A percentile compares a stretch with the other conserved stretches of the same genome.
These are phyloP conservation scores for Penicillium sp. DNA, from an alignment of 2,329 filamentous ascomycete species.

Conservation along the genomic window DNA sequence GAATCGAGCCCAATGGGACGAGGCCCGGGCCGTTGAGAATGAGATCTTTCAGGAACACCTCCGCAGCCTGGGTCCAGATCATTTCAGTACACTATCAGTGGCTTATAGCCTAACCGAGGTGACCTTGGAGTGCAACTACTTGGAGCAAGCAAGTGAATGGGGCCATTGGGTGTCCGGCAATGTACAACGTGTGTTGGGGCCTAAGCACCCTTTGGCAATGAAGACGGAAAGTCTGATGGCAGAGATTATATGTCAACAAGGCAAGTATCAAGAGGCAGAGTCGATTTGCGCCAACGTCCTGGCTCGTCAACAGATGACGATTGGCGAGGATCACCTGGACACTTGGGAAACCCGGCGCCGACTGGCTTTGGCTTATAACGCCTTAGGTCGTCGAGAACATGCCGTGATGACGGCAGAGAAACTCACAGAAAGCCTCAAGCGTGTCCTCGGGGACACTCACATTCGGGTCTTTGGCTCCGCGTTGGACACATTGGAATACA, in stretches of 20 bases:
- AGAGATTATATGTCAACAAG: conserved; percentile 27
- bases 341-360: conserved; percentile 31
- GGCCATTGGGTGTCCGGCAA: conserved; percentile 31
- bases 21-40: conserved; percentile 29
- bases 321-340: conserved; percentile 32
- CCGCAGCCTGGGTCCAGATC: conserved; percentile 28
- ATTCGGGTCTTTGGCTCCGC: conserved; percentile 22
- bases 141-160: conserved; percentile 31
- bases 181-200: conserved; percentile 26
- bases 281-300: conserved; percentile 32
- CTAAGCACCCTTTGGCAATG: conserved; percentile 28
- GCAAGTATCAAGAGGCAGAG: conserved; percentile 29
- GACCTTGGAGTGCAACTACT: conserved; percentile 24
- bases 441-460: conserved; percentile 29
- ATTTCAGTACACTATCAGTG: conserved; percentile 27
- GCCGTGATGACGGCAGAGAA: conserved; percentile 24
- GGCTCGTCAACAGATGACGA: conserved; percentile 32
- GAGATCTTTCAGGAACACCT: conserved; percentile 32
- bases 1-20: conserved; percentile 29
- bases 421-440: conserved; percentile 20
- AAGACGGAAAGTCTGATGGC: conserved; percentile 30
- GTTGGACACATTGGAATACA: conserved; percentile 26
- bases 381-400: conserved; percentile 23
- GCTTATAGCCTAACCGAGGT: conserved; percentile 31
- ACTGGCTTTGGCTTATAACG: conserved; percentile 24